phyloP scores from a whole-genome alignment of 2,329 filamentous ascomycete species.

The Xylaria multiplex region DNA sequence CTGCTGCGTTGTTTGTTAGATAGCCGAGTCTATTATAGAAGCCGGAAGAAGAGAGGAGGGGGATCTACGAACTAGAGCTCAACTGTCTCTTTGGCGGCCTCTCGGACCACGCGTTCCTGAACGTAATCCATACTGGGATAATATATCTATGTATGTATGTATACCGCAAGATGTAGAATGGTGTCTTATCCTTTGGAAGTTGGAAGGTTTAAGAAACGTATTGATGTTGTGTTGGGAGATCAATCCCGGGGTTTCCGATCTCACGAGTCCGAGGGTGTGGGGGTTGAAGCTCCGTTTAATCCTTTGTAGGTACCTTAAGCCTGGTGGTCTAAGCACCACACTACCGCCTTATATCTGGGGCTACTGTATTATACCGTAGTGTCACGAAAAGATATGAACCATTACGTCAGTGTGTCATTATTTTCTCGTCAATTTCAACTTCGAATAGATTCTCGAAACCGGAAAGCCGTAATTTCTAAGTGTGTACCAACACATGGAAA shows the following conservation, averaged over 20 bases:
- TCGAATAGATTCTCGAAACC: not conserved
- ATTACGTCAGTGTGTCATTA: not conserved
- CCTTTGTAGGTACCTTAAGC: not conserved
- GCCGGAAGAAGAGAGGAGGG: not conserved
- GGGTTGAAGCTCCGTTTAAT: constrained; percentile 23
- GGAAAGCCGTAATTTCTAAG: too few relatives aligned
- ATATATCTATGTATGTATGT: not conserved
- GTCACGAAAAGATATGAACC: not conserved
- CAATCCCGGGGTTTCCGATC: constrained; percentile 22
- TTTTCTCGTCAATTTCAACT: not conserved
- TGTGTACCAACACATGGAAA: not conserved
- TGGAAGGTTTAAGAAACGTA: not conserved
- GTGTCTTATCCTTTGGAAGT: not conserved
- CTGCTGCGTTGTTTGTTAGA: constrained; percentile 46
- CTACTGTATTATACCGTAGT: too few relatives aligned
- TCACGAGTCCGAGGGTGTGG: constrained; percentile 24
- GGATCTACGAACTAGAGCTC: constrained; percentile 31
- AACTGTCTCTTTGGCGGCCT: constrained; percentile 56
- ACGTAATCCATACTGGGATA: constrained; percentile 63
- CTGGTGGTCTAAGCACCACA: constrained; percentile 17
- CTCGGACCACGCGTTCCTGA: constrained; percentile 64
- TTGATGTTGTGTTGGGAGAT: not conserved
- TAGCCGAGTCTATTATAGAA: not conserved
- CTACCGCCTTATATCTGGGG: not conserved
- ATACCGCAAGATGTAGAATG: not conserved